Evolutionary conservation across 176 grass and related monocot species (phyloP).

Genomic region (Raddia distichophylla): DNA sequence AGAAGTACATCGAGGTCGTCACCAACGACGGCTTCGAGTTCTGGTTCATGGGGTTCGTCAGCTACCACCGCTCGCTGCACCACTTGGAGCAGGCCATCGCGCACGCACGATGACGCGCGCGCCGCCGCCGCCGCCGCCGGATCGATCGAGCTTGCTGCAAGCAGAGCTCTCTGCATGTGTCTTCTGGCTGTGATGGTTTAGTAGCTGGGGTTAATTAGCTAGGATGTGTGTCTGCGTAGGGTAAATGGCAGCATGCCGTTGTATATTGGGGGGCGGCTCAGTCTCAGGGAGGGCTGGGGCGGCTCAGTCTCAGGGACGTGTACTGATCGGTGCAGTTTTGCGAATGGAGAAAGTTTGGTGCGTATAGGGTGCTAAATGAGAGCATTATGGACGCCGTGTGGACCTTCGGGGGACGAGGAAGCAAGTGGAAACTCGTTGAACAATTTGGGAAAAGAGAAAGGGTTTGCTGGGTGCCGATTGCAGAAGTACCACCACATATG

Average conservation of each 20-base stretch:
- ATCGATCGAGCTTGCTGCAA: no score
- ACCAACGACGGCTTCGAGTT: conserved; percentile 93
- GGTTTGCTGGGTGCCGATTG: conserved; percentile 13
- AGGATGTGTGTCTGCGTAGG: conserved; percentile 38
- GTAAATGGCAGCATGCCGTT: conserved; percentile 50
- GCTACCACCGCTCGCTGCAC: conserved; percentile 62
- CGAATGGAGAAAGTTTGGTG: conserved; percentile 4
- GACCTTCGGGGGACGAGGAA: conserved; percentile 7
- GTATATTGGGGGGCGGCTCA: conserved; percentile 28
- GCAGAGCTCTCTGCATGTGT: no score
- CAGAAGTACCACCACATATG: conserved; percentile 27
- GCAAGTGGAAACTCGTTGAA: conserved; percentile 31
- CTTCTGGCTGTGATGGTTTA: not conserved
- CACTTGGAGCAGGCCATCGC: conserved; percentile 75
- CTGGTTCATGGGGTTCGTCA: conserved; percentile 95
- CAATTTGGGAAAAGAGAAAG: conserved; percentile 25
- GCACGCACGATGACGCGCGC: conserved; percentile 37
- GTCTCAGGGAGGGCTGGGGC: conserved; percentile 9
- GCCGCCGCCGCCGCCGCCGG: no score
- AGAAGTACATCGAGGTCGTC: conserved; percentile 73
- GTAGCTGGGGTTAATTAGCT: conserved; percentile 13
- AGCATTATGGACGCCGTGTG: conserved; percentile 21
- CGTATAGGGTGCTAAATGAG: conserved; percentile 22
- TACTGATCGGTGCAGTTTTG: not conserved
- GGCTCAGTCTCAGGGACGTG: not conserved